Base-by-base conservation (phyloP, 1,284 basidiomycete genomes). In the Leccinum glutinopallens region DNA sequence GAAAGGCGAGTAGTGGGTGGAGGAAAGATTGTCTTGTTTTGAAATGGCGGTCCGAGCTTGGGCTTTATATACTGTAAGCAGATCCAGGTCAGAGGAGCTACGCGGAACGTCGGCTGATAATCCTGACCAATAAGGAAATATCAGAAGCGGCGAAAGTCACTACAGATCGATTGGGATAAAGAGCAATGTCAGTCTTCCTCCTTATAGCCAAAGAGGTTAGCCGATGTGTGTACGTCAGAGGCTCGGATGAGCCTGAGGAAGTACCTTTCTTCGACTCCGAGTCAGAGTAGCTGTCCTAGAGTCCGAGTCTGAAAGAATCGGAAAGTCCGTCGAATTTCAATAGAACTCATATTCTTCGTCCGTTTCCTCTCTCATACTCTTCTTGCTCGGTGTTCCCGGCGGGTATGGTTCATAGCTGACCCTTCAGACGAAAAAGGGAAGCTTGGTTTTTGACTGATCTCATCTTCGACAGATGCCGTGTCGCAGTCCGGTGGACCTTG, bases 401-500 rank as follows among this genome's bases (percentile, higher is more conserved):
- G 29, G 29, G 29, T 32, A 32, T 32, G 29, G 29, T 32, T 7
- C 29, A 32, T 32, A 32, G 29, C 29, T 32, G 29, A 32, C 29
- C 29, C 29, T 32, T 32, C 29, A 32, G 29, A 32, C 29, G 29
- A 32, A 32, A 32, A 32, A 32, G 29, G 29, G 29, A 32, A 32
- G 29, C 5, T 32, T 32, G 29, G 29, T 7, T 32, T 32, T 32
- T 32, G 29, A 32, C 29, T 32, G 29, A 32, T 32, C 29, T 32
- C 29, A 32, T 32, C 29, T 32, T 32, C 3, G 29, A 32, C 29
- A 32, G 29, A 32, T 32, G 29, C 29, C 29, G 29, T 32, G 29
- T 32, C 29, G 29, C 29, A 10, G 13, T 73, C 71, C n/a, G 65
- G 61, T n/a, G 63, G 62, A 37, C 39, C 71, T 56, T 64, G 66